A percentile compares a stretch with the other conserved stretches of the same genome.
These are phyloP conservation scores for Globisporangium rhizosaccharum DNA, from an alignment of 352 stramenopile species.

Conservation along the genomic window DNA sequence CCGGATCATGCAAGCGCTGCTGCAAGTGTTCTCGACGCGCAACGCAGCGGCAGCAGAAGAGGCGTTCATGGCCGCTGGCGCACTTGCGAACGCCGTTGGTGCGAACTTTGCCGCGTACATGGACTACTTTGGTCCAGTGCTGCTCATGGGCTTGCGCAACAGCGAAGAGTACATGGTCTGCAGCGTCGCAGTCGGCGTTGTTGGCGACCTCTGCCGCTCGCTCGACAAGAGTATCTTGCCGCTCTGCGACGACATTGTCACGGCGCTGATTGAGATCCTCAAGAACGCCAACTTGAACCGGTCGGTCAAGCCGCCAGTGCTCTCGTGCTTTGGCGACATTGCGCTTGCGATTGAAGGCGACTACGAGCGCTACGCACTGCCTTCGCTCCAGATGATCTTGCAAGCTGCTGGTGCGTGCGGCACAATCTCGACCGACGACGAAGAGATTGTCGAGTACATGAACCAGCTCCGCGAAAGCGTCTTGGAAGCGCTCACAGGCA, in stretches of 20 bases:
- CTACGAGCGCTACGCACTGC: slow-evolving; percentile 84
- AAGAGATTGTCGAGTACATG: slow-evolving; percentile 98
- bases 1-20: slow-evolving; percentile 93
- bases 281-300: slow-evolving; percentile 92
- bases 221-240: slow-evolving; percentile 90
- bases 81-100: slow-evolving; percentile 91
- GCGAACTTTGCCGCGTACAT: slow-evolving; percentile 96
- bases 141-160: slow-evolving; percentile 92
- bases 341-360: slow-evolving; percentile 92
- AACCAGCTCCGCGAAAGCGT: slow-evolving; percentile 95
- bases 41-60: slow-evolving; percentile 94
- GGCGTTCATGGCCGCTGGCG: slow-evolving; percentile 93
- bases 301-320: slow-evolving; percentile 94
- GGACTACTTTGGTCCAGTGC: slow-evolving; percentile 87
- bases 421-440: slow-evolving; percentile 89
- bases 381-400: slow-evolving; percentile 82
- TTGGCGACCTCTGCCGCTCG: slow-evolving; percentile 94
- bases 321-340: slow-evolving; percentile 97
- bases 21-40: slow-evolving; percentile 93
- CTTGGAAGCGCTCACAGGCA: slow-evolving; percentile 95
- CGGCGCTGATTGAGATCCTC: slow-evolving; percentile 92
- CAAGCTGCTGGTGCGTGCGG: slow-evolving; percentile 84
- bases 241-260: slow-evolving; percentile 94
- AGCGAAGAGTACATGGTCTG: slow-evolving; percentile 96
- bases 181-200: slow-evolving; percentile 92